These are phyloP conservation scores for Hanseniaspora mollemarum DNA, from an alignment of 805 yeast species.

Conservation along the genomic window DNA sequence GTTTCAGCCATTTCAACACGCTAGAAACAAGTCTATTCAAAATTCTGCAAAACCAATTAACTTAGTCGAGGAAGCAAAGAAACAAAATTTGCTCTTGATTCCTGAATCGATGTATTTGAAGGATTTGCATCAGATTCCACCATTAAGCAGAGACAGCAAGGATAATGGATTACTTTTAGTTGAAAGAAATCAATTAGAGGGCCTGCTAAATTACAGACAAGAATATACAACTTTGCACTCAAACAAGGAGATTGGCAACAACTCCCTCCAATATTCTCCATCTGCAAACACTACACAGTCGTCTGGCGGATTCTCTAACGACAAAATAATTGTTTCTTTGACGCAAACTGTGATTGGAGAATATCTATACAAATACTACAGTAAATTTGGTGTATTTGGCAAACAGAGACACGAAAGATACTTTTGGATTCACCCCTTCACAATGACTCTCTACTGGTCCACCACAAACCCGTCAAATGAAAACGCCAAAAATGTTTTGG, in stretches of 20 bases:
- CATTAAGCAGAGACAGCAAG: constrained; percentile 21
- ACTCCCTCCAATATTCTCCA: constrained; percentile 16
- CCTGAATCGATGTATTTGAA: constrained; percentile 19
- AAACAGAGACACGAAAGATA: constrained; percentile 80
- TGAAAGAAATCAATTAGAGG: constrained; percentile 27
- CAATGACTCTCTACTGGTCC: constrained; percentile 84
- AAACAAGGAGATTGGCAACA: constrained; percentile 14
- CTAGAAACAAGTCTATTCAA: constrained; percentile 8
- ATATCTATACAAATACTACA: constrained; percentile 70
- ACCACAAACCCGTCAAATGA: constrained; percentile 53
- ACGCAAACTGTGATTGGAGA: constrained; percentile 94
- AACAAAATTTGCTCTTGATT: not conserved
- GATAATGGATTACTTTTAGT: constrained; percentile 30
- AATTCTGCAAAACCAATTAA: not conserved
- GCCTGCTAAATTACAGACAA: not conserved
- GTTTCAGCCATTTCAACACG: constrained; percentile 9
- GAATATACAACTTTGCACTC: not conserved
- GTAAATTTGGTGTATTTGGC: constrained; percentile 56
- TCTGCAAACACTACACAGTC: not conserved
- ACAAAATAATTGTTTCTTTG: constrained; percentile 68
- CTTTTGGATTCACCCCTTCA: constrained; percentile 95
- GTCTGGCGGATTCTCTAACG: constrained; percentile 19
- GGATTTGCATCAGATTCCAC: constrained; percentile 15
- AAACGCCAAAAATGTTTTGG: constrained; percentile 27
- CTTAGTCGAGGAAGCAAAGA: constrained; percentile 12